Conservation (phyloP, 805 yeast genomes). For the Saccharomyces cerevisiae region DNA sequence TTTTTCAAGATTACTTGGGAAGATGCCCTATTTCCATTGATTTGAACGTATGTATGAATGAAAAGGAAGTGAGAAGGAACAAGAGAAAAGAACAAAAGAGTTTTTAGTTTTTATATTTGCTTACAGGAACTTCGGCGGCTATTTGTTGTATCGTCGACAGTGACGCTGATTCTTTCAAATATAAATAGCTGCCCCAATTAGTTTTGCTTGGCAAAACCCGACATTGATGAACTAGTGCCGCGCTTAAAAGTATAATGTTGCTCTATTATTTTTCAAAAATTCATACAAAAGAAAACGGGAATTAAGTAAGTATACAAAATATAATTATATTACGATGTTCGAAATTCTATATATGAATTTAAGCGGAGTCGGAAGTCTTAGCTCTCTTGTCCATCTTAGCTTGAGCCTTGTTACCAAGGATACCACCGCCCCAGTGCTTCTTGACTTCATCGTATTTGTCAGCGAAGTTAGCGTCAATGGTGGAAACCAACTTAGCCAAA, state of each 20-base stretch:
- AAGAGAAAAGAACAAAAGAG: background rate
- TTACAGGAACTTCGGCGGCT: background rate
- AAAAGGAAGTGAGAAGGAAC: background rate
- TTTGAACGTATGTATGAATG: background rate
- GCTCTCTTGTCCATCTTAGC: constrained; percentile 75
- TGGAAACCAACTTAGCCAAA: constrained; percentile 84
- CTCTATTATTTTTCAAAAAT: background rate
- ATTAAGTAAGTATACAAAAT: constrained; percentile 5
- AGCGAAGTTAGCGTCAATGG: constrained; percentile 86
- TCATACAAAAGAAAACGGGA: constrained; percentile 9
- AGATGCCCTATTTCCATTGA: background rate
- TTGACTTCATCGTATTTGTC: constrained; percentile 93
- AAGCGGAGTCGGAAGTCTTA: constrained; percentile 38
- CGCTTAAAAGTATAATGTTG: background rate
- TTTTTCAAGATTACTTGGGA: background rate
- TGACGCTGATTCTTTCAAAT: background rate
- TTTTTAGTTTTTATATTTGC: background rate
- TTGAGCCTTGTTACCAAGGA: constrained; percentile 89
- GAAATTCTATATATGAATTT: constrained; percentile 12
- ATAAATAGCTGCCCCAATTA: background rate
- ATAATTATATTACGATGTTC: background rate
- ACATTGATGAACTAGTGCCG: background rate
- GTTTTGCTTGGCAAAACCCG: background rate
- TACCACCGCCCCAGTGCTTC: constrained; percentile 99
- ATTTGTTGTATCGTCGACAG: background rate